These are phyloP conservation scores for Quercus gilva DNA, from an alignment of 306 rosid species.

Conservation along the genomic window DNA sequence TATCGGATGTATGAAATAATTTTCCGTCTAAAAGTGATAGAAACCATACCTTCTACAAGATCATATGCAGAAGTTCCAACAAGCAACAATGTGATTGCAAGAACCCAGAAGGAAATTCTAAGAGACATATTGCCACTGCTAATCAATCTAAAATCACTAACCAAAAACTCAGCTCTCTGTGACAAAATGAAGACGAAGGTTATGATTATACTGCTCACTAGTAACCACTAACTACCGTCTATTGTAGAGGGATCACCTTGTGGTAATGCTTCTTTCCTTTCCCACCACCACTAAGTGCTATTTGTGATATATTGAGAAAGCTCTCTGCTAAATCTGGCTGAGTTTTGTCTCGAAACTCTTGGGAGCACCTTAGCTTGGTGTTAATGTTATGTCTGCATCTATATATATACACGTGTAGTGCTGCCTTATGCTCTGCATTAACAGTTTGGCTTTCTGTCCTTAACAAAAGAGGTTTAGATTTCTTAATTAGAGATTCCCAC, in stretches of 20 bases:
- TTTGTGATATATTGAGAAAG: not conserved
- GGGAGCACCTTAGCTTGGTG: slow-evolving; percentile 20
- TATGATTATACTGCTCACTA: too few relatives aligned
- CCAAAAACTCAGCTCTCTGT: not conserved
- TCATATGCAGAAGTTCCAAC: slow-evolving; percentile 29
- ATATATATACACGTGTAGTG: too few relatives aligned
- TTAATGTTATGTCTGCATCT: too few relatives aligned
- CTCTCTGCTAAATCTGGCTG: not conserved
- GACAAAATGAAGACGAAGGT: not conserved
- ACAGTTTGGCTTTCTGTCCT: too few relatives aligned
- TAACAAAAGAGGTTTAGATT: too few relatives aligned
- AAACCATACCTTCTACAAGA: slow-evolving; percentile 17
- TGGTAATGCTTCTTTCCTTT: not conserved
- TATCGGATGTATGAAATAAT: too few relatives aligned
- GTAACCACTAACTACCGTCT: not conserved
- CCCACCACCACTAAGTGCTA: not conserved
- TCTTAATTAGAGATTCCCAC: too few relatives aligned
- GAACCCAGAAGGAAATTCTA: slow-evolving; percentile 18
- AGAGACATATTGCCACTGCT: slow-evolving; percentile 35
- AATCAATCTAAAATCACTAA: not conserved
- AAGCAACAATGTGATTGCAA: slow-evolving; percentile 31
- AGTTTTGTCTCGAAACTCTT: slow-evolving; percentile 1
- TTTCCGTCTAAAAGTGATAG: not conserved
- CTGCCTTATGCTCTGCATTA: too few relatives aligned
- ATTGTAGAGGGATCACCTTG: not conserved